A percentile compares a stretch with the other conserved stretches of the same genome.
phyloP scores from a whole-genome alignment of 345 rosid genomes.

The Populus euphratica region DNA sequence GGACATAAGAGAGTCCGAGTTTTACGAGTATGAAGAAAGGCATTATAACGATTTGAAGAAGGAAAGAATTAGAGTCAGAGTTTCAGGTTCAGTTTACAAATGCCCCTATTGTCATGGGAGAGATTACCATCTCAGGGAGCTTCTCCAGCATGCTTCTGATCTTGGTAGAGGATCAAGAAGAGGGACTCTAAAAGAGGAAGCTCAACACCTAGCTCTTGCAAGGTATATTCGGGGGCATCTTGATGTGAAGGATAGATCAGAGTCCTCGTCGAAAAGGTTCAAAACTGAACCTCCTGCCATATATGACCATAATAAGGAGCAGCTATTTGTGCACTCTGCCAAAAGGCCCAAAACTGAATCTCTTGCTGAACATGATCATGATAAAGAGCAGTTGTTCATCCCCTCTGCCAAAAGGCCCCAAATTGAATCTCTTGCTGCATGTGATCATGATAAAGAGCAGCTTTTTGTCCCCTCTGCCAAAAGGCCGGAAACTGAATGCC shows the following conservation, averaged over 20 bases:
- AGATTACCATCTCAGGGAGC: conserved; percentile 35
- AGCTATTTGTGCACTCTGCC: too few species aligned
- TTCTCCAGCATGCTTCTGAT: conserved; percentile 43
- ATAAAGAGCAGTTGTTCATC: too few species aligned
- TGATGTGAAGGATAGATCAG: conserved; percentile 14
- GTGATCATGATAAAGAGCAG: too few species aligned
- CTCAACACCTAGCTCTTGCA: conserved; percentile 47
- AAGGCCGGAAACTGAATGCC: too few species aligned
- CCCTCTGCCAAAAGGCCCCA: too few species aligned
- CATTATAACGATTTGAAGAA: conserved; percentile 44
- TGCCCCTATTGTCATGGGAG: conserved; percentile 52
- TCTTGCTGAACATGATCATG: too few species aligned
- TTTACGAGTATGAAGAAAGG: conserved; percentile 42
- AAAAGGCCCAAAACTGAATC: too few species aligned
- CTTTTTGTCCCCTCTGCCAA: too few species aligned
- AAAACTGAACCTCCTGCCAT: too few species aligned
- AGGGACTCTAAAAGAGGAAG: conserved; percentile 34
- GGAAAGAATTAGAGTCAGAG: conserved; percentile 17
- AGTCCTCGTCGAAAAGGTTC: neutral
- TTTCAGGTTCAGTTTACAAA: conserved; percentile 32
- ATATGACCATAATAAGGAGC: too few species aligned
- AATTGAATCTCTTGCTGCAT: too few species aligned
- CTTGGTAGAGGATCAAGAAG: conserved; percentile 23
- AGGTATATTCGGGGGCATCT: conserved; percentile 39
- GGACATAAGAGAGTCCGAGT: conserved; percentile 16